These are phyloP conservation scores for Neoascochyta sp. DNA, from an alignment of 2,329 filamentous ascomycete genomes.

Conservation along the genomic window DNA sequence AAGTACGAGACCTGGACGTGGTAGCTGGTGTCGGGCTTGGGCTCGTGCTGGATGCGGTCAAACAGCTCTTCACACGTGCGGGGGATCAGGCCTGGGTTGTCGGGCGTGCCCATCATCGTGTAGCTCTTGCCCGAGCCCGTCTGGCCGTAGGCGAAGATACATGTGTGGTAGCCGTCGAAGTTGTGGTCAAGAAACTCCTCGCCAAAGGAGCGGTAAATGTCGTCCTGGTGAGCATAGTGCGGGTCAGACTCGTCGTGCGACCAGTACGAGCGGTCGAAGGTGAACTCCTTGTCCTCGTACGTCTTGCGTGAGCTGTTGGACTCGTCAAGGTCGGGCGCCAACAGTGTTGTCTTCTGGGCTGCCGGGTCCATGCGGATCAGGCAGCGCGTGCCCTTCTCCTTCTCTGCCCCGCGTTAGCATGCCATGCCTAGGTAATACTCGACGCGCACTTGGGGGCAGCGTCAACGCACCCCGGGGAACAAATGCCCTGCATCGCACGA, in stretches of 20 bases:
- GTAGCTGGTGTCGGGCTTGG: constrained; percentile 90
- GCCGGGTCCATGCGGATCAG: constrained; percentile 87
- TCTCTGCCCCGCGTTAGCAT: constrained; percentile 57
- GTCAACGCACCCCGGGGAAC: constrained; percentile 43
- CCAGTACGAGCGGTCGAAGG: constrained; percentile 98
- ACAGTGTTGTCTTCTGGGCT: constrained; percentile 78
- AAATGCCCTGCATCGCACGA: constrained; percentile 49
- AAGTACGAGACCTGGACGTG: constrained; percentile 98
- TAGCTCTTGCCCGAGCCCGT: constrained; percentile 98
- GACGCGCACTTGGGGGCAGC: too few relatives aligned
- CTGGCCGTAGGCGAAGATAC: constrained; percentile 97
- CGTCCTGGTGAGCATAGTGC: constrained; percentile 88
- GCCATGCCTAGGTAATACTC: too few relatives aligned
- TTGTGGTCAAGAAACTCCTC: constrained; percentile 99
- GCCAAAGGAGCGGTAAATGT: constrained; percentile 89
- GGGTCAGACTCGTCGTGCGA: constrained; percentile 75
- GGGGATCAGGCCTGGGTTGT: constrained; percentile 87
- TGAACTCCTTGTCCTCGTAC: constrained; percentile 84
- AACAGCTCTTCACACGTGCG: constrained; percentile 95
- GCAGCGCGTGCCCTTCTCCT: constrained; percentile 75
- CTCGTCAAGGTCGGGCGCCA: constrained; percentile 57
- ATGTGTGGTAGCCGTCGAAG: constrained; percentile 98
- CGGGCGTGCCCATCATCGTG: constrained; percentile 89
- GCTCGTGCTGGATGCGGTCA: constrained; percentile 79
- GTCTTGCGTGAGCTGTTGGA: constrained; percentile 62